Percentiles rank a stretch among this genome's conserved stretches.
phyloP scores from a whole-genome alignment of 805 yeast genomes.

The Zygosaccharomyces rouxii region DNA sequence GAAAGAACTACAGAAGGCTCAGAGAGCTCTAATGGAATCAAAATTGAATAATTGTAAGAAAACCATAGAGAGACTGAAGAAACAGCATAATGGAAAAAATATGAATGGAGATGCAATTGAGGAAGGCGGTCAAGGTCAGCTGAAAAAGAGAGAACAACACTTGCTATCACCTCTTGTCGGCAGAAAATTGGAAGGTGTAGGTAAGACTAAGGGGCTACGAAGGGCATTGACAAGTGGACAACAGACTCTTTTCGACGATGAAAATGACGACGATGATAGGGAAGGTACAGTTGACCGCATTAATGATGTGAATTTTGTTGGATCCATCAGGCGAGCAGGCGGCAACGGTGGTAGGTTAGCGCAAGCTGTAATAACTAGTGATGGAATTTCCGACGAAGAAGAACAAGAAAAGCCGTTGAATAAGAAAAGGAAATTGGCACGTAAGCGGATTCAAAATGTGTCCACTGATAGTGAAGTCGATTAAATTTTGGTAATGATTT shows the following conservation, averaged over 20 bases:
- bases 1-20: conserved; percentile 33
- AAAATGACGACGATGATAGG: conserved; percentile 12
- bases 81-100: conserved; percentile 8
- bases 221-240: conserved; percentile 23
- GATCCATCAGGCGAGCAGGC: conserved; percentile 14
- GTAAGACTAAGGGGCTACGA: conserved; percentile 21
- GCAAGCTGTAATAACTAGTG: conserved; percentile 17
- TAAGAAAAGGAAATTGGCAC: conserved; percentile 21
- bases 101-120: neutral
- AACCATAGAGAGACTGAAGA: conserved; percentile 28
- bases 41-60: conserved; percentile 36
- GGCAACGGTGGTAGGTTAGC: conserved; percentile 14
- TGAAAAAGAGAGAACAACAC: conserved; percentile 17
- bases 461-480: conserved; percentile 15
- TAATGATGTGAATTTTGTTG: conserved; percentile 18
- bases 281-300: conserved; percentile 11
- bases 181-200: conserved; percentile 15
- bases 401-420: conserved; percentile 2
- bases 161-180: conserved; percentile 24
- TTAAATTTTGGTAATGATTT: neutral
- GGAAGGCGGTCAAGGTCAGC: conserved; percentile 6
- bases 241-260: conserved; percentile 20
- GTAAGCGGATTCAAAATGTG: conserved; percentile 21
- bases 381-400: conserved; percentile 17
- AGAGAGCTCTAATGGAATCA: conserved; percentile 35